A percentile compares a stretch with the other conserved stretches of the same genome.
Evolutionary conservation across 2,329 filamentous ascomycete species (phyloP).

Genomic region (Xylariaceae sp.): DNA sequence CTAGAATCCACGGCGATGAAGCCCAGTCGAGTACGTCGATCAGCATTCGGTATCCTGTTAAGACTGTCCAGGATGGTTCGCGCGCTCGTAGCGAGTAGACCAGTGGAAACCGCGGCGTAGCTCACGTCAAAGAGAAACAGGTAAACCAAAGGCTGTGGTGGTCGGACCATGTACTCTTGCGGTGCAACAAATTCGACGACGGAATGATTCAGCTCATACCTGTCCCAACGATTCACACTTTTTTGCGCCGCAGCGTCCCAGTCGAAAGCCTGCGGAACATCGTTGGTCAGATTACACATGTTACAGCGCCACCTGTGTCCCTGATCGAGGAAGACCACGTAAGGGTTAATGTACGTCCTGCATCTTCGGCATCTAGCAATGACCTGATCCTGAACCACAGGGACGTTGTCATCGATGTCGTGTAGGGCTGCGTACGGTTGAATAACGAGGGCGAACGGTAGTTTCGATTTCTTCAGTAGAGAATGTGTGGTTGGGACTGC

Average conservation of each 20-base stretch:
- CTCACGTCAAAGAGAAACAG: conserved; percentile 94
- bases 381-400: conserved; percentile 92
- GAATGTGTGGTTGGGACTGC: conserved; percentile 89
- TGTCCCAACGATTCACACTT: conserved; percentile 85
- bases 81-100: conserved; percentile 85
- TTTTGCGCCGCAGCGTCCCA: conserved; percentile 94
- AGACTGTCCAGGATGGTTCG: conserved; percentile 93
- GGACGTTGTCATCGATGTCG: conserved; percentile 85
- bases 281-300: conserved; percentile 98
- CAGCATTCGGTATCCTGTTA: conserved; percentile 96
- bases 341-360: conserved; percentile 96
- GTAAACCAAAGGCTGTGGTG: conserved; percentile 92
- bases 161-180: conserved; percentile 98
- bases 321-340: conserved; percentile 92
- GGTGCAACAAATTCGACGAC: conserved; percentile 97
- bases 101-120: conserved; percentile 83
- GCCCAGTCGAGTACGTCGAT: conserved; percentile 84
- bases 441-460: conserved; percentile 93
- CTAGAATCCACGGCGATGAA: conserved; percentile 95
- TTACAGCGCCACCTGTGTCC: conserved; percentile 98
- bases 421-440: conserved; percentile 93
- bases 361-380: conserved; percentile 96
- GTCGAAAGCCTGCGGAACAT: conserved; percentile 98
- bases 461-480: conserved; percentile 91
- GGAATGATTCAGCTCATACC: conserved; percentile 90